phyloP scores from a whole-genome alignment of 495 filamentous ascomycete genomes.

The Choiromyces venosus region DNA sequence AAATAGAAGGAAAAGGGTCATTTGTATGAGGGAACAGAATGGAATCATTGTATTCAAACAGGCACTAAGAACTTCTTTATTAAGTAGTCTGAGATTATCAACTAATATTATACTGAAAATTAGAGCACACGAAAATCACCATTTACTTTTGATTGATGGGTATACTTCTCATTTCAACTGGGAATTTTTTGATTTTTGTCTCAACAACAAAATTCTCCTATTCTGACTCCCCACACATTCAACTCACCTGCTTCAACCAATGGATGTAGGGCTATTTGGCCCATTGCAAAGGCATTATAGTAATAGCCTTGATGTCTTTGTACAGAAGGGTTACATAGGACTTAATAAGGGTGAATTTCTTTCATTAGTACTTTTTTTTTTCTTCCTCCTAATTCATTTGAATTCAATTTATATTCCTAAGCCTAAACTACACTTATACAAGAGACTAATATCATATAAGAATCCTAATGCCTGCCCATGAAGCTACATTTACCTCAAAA shows the following conservation, averaged over 20 bases:
- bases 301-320: not conserved
- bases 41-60: no score
- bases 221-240: conserved; percentile 20
- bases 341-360: conserved; percentile 12
- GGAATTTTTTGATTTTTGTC: conserved; percentile 16
- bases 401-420: no score
- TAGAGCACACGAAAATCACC: no score
- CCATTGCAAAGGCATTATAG: conserved; percentile 12
- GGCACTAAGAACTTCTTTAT: no score
- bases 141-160: no score
- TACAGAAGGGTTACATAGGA: not conserved
- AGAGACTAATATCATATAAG: not conserved
- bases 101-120: no score
- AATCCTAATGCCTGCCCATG: not conserved
- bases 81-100: no score
- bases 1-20: no score
- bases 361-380: no score
- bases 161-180: conserved; percentile 18
- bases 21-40: no score
- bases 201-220: conserved; percentile 10
- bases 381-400: no score
- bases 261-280: conserved; percentile 22
- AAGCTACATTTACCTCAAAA: not conserved
- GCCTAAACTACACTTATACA: not conserved
- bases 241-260: conserved; percentile 23